Evolutionary conservation across 805 yeast genomes (phyloP).

Genomic region (Wickerhamiella cacticola): DNA sequence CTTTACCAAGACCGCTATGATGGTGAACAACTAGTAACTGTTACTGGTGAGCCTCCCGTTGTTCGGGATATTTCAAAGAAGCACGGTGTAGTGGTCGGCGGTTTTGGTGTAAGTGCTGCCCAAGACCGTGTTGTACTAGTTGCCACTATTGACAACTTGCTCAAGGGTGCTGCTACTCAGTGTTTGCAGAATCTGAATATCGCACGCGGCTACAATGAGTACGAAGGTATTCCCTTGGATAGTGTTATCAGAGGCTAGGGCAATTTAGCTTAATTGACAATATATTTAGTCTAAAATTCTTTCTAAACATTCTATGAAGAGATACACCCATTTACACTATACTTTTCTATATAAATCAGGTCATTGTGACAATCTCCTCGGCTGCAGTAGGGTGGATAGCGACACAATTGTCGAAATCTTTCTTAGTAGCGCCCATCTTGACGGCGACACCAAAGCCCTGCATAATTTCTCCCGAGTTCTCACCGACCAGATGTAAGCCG

Average conservation of each 20-base stretch:
- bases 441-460: conserved; percentile 98
- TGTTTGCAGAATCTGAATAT: conserved; percentile 92
- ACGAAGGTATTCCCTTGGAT: conserved; percentile 75
- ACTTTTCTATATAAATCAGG: conserved; percentile 22
- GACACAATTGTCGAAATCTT: conserved; percentile 87
- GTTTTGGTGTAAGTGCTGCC: conserved; percentile 81
- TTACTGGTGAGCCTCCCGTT: conserved; percentile 85
- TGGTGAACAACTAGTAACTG: conserved; percentile 72
- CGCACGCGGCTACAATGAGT: conserved; percentile 81
- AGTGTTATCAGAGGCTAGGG: conserved; percentile 16
- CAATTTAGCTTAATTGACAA: conserved; percentile 7
- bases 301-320: background rate
- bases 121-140: conserved; percentile 87
- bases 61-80: conserved; percentile 86
- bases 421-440: conserved; percentile 98
- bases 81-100: conserved; percentile 92
- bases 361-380: conserved; percentile 88
- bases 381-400: conserved; percentile 99
- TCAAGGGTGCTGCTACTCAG: conserved; percentile 98
- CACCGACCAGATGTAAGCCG: conserved; percentile 91
- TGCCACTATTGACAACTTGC: conserved; percentile 87
- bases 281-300: background rate
- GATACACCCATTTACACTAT: background rate
- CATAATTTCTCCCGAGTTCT: conserved; percentile 75
- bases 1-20: conserved; percentile 79